phyloP scores from a whole-genome alignment of 2,329 filamentous ascomycete genomes.

The Setomelanomma holmii region DNA sequence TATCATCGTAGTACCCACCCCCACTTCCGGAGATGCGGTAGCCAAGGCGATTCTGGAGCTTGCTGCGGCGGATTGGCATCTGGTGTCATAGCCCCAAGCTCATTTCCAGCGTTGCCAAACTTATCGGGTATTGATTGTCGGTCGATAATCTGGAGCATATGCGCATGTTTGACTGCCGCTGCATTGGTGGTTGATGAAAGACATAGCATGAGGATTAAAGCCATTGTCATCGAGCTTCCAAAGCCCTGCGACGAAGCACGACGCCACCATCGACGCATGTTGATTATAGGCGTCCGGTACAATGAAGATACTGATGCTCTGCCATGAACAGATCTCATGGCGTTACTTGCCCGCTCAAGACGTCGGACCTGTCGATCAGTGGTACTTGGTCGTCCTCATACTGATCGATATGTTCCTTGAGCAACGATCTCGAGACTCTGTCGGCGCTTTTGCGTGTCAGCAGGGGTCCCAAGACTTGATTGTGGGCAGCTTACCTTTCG shows the following conservation, averaged over 20 bases:
- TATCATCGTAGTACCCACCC: neutral
- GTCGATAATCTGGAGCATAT: constrained; percentile 2
- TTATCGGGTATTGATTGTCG: constrained; percentile 34
- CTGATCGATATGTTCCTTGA: too few relatives aligned
- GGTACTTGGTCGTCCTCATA: constrained; percentile 4
- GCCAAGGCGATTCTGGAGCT: constrained; percentile 22
- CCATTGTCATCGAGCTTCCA: neutral
- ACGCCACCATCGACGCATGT: neutral
- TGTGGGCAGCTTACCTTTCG: too few relatives aligned
- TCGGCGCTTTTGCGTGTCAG: too few relatives aligned
- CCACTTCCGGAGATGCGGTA: constrained; percentile 20
- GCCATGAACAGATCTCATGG: too few relatives aligned
- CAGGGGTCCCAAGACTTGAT: too few relatives aligned
- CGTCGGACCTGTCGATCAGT: constrained; percentile 8
- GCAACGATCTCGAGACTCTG: too few relatives aligned
- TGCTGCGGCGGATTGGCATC: constrained; percentile 31
- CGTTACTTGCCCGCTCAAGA: neutral
- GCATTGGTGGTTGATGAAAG: constrained; percentile 9
- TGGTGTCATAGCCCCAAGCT: constrained; percentile 18
- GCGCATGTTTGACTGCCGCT: constrained; percentile 4
- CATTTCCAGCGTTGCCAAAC: constrained; percentile 28
- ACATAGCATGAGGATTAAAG: neutral
- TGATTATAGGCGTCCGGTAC: too few relatives aligned
- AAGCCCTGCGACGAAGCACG: neutral
- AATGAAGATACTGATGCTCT: too few relatives aligned